Evolutionary conservation across 768 basidiomycete species (phyloP), one percentile per base, ranked within the genome.

Genomic region (Arthromyces matolae): DNA sequence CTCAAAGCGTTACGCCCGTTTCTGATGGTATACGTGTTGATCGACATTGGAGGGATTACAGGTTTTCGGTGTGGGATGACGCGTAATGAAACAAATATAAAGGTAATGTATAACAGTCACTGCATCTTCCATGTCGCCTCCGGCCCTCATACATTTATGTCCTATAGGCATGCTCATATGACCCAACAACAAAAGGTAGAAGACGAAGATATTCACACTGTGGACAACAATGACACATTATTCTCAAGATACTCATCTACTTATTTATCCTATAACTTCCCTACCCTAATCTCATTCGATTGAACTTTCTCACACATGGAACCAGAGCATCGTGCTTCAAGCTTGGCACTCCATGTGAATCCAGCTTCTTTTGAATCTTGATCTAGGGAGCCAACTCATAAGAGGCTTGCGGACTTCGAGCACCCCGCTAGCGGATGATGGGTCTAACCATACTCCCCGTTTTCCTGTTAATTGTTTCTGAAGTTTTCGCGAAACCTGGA

Each of bases 41-140:
- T 61, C 79, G 76, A 49, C 67, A 81, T 45, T 86, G 83, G 81
- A 72, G 78, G 53, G 84, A 86, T 58, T 73, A 81, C 64, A 77
- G 79, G 46, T 79, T 81, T 59, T 80, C 70, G 56, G 71, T 84
- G 54, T 83, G 81, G 81, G 73, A 73, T 50, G 78, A 81, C 44
- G 64, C 72, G 52, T 64, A 54, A 41, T 2, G n/a, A n/a, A n/a
- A n/a, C n/a, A n/a, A n/a, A n/a, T n/a, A n/a, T n/a, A n/a, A n/a
- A 42, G 28, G 33, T 42, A 42, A 42, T 42, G 29, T 31, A 24
- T 20, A n/a, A 32, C 12, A 13, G 8, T 31, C 20, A 42, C 3
- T 19, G 22, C 25, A 42, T 5, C 16, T 24, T 20, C 14, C 32
- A 33, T 5, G 9, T 19, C 23, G 4, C 29, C 25, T 20, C 33